Conservation (phyloP, 164 flowering plant genomes). For the Piper longum region DNA sequence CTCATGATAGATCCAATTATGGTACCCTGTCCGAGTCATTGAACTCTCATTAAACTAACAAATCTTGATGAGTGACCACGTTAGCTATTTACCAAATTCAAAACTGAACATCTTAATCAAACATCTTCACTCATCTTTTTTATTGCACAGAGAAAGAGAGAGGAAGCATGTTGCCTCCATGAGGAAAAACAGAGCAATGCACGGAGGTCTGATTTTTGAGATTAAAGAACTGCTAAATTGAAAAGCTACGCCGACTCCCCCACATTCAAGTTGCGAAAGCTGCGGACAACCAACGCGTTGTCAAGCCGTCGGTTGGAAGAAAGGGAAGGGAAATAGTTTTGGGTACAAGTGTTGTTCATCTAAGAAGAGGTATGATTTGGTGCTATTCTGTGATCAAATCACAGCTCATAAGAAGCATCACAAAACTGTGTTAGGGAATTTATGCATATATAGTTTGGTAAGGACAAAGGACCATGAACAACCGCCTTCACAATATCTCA, state of each 20-base stretch:
- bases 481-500: no score
- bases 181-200: neutral
- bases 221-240: neutral
- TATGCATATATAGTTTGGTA: neutral
- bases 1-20: neutral
- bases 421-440: neutral
- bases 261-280: slow-evolving; percentile 3
- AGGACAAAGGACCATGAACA: no score
- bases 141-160: neutral
- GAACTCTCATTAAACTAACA: neutral
- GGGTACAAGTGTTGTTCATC: neutral
- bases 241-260: neutral
- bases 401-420: neutral
- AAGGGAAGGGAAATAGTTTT: neutral
- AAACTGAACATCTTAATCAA: neutral
- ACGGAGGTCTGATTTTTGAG: neutral
- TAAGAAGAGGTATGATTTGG: neutral
- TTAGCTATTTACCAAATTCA: neutral
- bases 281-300: slow-evolving; percentile 1
- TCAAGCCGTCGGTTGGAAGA: neutral
- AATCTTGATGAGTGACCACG: neutral
- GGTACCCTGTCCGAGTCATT: neutral
- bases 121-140: no score
- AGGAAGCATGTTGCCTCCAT: neutral
- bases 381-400: neutral